A percentile compares a stretch with the other conserved stretches of the same genome.
These are phyloP conservation scores for Sarcodon sp. DNA, from an alignment of 768 basidiomycete genomes.

Conservation along the genomic window DNA sequence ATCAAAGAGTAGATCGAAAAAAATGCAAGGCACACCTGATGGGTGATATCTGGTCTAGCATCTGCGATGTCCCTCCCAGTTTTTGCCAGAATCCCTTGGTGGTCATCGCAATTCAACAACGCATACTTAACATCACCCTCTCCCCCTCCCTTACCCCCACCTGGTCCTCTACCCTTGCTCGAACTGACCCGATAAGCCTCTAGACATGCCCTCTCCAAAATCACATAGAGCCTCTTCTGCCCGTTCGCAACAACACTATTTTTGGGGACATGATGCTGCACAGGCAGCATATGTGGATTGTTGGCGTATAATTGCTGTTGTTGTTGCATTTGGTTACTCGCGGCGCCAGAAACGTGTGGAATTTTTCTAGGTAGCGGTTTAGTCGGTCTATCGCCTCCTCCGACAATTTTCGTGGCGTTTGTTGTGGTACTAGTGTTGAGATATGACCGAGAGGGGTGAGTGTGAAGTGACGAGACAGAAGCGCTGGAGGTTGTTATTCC, in stretches of 20 bases:
- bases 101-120: conserved; percentile 95
- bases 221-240: conserved; percentile 71
- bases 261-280: conserved; percentile 65
- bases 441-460: conserved; percentile 4
- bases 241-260: conserved; percentile 32
- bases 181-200: conserved; percentile 85
- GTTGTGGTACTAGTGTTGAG: conserved; percentile 7
- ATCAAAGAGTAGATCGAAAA: neutral
- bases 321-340: conserved; percentile 29
- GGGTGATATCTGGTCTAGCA: conserved; percentile 98
- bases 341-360: conserved; percentile 20
- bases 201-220: conserved; percentile 89
- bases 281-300: conserved; percentile 74
- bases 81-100: conserved; percentile 96
- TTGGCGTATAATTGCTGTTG: conserved; percentile 18
- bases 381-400: conserved; percentile 36
- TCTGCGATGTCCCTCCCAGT: conserved; percentile 97
- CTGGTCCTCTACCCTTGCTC: neutral
- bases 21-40: conserved; percentile 53
- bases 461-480: conserved; percentile 6
- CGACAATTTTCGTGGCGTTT: conserved; percentile 7
- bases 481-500: neutral
- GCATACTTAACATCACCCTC: conserved; percentile 88
- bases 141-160: conserved; percentile 29
- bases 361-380: conserved; percentile 49